These are phyloP conservation scores for Hemileccinum impolitum DNA, from an alignment of 768 basidiomycete genomes.

Conservation along the genomic window DNA sequence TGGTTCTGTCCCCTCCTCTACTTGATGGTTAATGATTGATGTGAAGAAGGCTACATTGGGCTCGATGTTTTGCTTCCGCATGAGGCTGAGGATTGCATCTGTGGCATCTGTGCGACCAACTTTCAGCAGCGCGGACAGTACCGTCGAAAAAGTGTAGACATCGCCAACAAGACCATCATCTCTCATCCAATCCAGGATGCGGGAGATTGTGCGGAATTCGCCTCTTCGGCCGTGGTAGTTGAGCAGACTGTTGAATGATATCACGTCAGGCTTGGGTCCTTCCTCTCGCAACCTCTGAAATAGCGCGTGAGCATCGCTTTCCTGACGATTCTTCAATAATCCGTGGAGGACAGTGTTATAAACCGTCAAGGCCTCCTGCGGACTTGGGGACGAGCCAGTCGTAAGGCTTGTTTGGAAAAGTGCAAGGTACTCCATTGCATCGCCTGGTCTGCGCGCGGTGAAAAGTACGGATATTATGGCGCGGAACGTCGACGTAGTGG, in stretches of 20 bases:
- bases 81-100: conserved; percentile 60
- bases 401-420: conserved; percentile 40
- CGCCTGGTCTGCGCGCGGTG: conserved; percentile 45
- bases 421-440: conserved; percentile 50
- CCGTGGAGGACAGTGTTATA: conserved; percentile 78
- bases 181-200: conserved; percentile 55
- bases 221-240: conserved; percentile 58
- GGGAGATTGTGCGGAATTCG: conserved; percentile 60
- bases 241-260: conserved; percentile 81
- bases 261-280: conserved; percentile 65
- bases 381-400: conserved; percentile 21
- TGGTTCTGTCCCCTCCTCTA: conserved; percentile 51
- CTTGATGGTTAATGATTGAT: conserved; percentile 73
- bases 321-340: conserved; percentile 46
- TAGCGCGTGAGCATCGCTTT: conserved; percentile 40
- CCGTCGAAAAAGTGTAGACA: conserved; percentile 81
- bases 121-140: conserved; percentile 74
- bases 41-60: conserved; percentile 77
- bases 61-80: conserved; percentile 70
- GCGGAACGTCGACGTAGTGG: conserved; percentile 63
- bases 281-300: conserved; percentile 42
- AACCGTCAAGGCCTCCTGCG: conserved; percentile 38
- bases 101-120: conserved; percentile 66
- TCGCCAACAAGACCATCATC: conserved; percentile 61
- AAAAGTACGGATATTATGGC: conserved; percentile 66